Base-by-base conservation (phyloP, 1,139 yeast species). In the Blastobotrys indianensis region DNA sequence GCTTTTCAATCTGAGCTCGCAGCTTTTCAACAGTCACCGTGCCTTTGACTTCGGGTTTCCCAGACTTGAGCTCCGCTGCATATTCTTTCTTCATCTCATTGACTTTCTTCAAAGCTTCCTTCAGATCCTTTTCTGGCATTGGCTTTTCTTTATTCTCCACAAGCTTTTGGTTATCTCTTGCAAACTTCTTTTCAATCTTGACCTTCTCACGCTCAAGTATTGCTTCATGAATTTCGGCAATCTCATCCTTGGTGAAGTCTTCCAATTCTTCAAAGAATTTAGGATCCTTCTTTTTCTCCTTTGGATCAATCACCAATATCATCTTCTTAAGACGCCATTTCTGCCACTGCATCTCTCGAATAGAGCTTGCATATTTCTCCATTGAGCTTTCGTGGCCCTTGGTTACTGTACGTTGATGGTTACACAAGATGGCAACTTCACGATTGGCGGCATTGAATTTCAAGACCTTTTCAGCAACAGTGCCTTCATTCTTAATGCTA, bases 401-500 rank as follows among this genome's bases (percentile, higher is more conserved):
- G 48, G 90, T 79, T 16, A 88, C 90, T 23, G 95, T 79, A 68
- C 96, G 82, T 74, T 90, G 97, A 75, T 90, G 97, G 74, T 90
- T 90, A 85, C 97, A 90, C 59, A 90, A 72, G 52, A 90, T 87
- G 9, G 97, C 97, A 52, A 90, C 97, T 2, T 92, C 83, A 65
- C 97, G 78, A 63, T 90, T 90, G 2, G 97, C 97, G 11, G 97
- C 96, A 65, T 90, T 90, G 67, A 84, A 90, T 53, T 79, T 81
- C 47, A 88, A 82, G 44, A 88, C 82, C 61, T 88, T 90, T 62
- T 90, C 97, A 13, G 85, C 82, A 11, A 87, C 84, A 0, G 95
- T 80, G 32, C 97, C 97, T 61, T 79, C 84, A 61, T 86, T 83
- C 16, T 81, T 75, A 53, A 90, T 87, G 59, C 81, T 68, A 62